Evolutionary conservation across 345 rosid species (phyloP).

Genomic region (Pistacia atlantica): DNA sequence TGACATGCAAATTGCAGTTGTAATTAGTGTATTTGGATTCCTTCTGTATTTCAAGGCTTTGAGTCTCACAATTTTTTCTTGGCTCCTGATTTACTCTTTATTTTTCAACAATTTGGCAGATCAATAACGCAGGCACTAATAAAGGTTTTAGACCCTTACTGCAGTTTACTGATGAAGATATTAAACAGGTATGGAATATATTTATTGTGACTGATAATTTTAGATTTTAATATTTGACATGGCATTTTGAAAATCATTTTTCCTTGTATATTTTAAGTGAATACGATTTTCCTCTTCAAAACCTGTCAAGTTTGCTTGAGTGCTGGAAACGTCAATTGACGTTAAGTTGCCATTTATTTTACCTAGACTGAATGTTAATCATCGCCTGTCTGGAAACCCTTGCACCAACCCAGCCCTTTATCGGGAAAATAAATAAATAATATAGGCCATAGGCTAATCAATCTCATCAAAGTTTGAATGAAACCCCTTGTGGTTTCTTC

Average conservation of each 20-base stretch:
- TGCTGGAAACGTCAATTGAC: background rate
- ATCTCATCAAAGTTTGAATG: background rate
- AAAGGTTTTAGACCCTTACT: conserved; percentile 92
- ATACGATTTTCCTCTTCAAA: background rate
- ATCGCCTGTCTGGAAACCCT: background rate
- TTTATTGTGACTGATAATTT: background rate
- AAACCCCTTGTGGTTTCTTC: background rate
- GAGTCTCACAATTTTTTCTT: background rate
- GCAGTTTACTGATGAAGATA: conserved; percentile 85
- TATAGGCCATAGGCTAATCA: background rate
- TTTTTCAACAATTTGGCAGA: conserved; percentile 42
- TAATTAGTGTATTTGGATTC: background rate
- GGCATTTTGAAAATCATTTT: background rate
- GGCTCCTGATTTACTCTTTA: conserved; percentile 8
- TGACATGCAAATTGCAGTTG: background rate
- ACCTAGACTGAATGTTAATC: background rate
- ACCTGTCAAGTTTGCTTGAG: background rate
- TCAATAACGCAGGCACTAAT: conserved; percentile 92
- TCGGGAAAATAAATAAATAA: no score
- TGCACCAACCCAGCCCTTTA: background rate
- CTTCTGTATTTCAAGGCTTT: background rate
- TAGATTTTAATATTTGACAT: background rate
- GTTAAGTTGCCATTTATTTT: background rate
- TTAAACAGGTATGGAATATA: conserved; percentile 58
- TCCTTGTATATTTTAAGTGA: background rate